These are phyloP conservation scores for Austroboletus sp. DNA, from an alignment of 1,284 basidiomycete genomes.

Conservation along the genomic window DNA sequence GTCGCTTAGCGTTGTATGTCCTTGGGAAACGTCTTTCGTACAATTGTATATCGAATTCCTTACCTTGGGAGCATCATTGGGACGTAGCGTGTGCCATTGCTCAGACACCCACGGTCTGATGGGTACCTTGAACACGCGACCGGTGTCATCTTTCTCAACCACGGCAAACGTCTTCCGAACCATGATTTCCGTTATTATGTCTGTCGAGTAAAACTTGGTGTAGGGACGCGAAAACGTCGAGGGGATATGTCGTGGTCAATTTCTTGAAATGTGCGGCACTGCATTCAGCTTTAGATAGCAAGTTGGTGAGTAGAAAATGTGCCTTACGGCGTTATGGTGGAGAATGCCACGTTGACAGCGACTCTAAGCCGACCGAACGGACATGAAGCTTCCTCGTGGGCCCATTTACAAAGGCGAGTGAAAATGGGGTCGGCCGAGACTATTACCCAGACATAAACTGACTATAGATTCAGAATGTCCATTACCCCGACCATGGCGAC, in stretches of 20 bases:
- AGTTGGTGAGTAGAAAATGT: not conserved
- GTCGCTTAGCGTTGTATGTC: conserved; percentile 2
- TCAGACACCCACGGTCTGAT: conserved; percentile 4
- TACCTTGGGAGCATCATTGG: conserved; percentile 10
- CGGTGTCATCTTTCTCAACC: conserved; percentile 24
- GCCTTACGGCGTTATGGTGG: conserved; percentile 20
- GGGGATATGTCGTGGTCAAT: not conserved
- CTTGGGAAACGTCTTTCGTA: not conserved
- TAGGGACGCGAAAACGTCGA: too few relatives aligned
- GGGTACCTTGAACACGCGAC: conserved; percentile 21
- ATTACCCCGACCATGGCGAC: not conserved
- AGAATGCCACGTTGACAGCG: conserved; percentile 10
- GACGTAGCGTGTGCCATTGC: not conserved
- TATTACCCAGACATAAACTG: not conserved
- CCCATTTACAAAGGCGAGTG: not conserved
- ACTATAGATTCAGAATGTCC: not conserved
- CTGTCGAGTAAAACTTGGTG: too few relatives aligned
- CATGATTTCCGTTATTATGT: not conserved
- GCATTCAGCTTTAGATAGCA: too few relatives aligned
- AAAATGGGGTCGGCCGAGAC: conserved; percentile 6
- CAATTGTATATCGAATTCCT: conserved; percentile 3
- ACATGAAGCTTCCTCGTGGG: conserved; percentile 1
- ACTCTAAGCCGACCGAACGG: conserved; percentile 1
- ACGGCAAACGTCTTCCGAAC: conserved; percentile 2
- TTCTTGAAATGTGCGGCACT: not conserved